Evolutionary conservation across 257 asterid species (phyloP).

Genomic region (Petunia axillaris): DNA sequence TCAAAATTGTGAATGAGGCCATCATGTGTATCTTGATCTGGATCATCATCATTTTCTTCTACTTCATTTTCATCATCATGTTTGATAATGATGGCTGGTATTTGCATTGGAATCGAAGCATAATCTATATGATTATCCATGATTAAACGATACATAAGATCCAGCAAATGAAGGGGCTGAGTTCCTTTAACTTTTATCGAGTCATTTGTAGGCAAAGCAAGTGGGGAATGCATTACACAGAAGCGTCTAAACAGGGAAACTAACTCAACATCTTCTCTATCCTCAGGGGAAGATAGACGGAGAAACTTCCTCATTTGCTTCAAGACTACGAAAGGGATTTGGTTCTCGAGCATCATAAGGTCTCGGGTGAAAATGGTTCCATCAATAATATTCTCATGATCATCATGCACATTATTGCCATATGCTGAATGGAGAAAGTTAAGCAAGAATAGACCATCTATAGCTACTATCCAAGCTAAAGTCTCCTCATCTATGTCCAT

Average conservation of each 20-base stretch:
- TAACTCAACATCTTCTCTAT: neutral
- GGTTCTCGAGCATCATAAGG: slow-evolving; percentile 51
- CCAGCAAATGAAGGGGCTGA: slow-evolving; percentile 40
- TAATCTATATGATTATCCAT: slow-evolving; percentile 21
- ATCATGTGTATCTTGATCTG: slow-evolving; percentile 10
- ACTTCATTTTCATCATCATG: neutral
- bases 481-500: slow-evolving; percentile 45
- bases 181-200: neutral
- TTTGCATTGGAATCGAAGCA: slow-evolving; percentile 17
- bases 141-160: slow-evolving; percentile 43
- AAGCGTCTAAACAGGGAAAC: slow-evolving; percentile 24
- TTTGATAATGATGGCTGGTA: neutral
- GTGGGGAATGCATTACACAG: slow-evolving; percentile 40
- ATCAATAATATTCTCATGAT: slow-evolving; percentile 16
- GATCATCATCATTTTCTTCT: slow-evolving; percentile 9
- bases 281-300: neutral
- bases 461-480: slow-evolving; percentile 48
- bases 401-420: slow-evolving; percentile 6
- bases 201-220: slow-evolving; percentile 27
- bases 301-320: slow-evolving; percentile 30
- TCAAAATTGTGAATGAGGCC: slow-evolving; percentile 29
- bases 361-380: slow-evolving; percentile 36
- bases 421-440: slow-evolving; percentile 19
- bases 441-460: slow-evolving; percentile 51
- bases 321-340: slow-evolving; percentile 41